Evolutionary conservation across 2,329 filamentous ascomycete species (phyloP), one percentile per base, ranked within the genome.

Genomic region (Pseudogymnoascus sp.): DNA sequence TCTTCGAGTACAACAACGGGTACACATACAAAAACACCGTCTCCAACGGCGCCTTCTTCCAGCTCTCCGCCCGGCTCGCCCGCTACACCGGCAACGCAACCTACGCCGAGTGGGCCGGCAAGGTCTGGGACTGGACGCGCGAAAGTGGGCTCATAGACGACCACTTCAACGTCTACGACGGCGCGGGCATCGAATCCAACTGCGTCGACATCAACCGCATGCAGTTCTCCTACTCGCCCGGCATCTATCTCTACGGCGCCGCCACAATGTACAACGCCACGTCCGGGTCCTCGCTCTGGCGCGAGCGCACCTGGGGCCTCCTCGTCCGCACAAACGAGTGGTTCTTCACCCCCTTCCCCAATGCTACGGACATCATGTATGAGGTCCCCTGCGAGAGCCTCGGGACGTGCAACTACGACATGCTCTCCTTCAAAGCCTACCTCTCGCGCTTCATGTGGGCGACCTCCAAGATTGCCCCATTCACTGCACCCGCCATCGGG

Each of bases 21-120:
- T 87, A 92, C 73, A 81, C 85, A 70, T 95, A 96, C 82, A 95
- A 93, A 76, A 93, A 93, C 77, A 82, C 86, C 14, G 84, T 93
- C 68, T 87, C 86, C 65, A 95, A 95, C 73, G 90, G 89, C 44
- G 87, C 86, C n/a, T 85, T 95, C 72, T 93, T 96, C 74, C 88
- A 93, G 70, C 80, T 96, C 11, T 86, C 88, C 3, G 89, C 91
- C 0, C 86, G 90, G 16, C 80, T 93, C 13, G 88, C 87, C 26
- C 83, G 87, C 56, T 86, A 84, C 65, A 90, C 87, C 0, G 85
- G 84, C 14, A 87, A 90, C 69, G 73, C 81, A 60, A 87, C 83
- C 0, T 90, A 90, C 69, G 66, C 77, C 13, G 81, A 88, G 16
- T 91, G 87, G 88, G 87, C 88, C 1, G 74, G 79, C 53, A 85